A percentile compares a stretch with the other conserved stretches of the same genome.
These are phyloP conservation scores for Neoascochyta sp. DNA, from an alignment of 2,329 filamentous ascomycete genomes.

Conservation along the genomic window DNA sequence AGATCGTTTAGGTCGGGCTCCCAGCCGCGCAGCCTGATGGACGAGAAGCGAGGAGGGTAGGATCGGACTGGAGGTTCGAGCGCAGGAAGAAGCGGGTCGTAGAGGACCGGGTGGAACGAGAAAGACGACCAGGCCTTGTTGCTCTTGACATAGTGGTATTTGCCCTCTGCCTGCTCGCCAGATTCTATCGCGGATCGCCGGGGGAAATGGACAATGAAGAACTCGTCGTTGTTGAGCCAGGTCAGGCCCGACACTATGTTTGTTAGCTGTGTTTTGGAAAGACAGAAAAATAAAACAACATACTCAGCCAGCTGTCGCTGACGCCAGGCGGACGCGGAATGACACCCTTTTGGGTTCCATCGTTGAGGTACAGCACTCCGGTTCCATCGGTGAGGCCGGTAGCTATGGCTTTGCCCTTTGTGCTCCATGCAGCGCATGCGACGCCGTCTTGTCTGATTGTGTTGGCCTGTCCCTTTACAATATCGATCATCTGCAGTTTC, in stretches of 20 bases:
- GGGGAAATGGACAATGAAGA: conserved; percentile 66
- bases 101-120: conserved; percentile 68
- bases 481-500: conserved; percentile 77
- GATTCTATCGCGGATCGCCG: conserved; percentile 43
- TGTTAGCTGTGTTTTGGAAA: conserved; percentile 2
- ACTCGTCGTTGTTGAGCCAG: conserved; percentile 87
- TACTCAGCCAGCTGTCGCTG: conserved; percentile 63
- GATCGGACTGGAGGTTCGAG: conserved; percentile 54
- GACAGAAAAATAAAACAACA: conserved; percentile 23
- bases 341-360: conserved; percentile 70
- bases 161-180: conserved; percentile 54
- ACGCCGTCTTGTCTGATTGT: conserved; percentile 68
- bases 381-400: conserved; percentile 80
- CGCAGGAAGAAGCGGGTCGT: conserved; percentile 40
- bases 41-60: conserved; percentile 69
- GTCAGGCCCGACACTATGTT: conserved; percentile 67
- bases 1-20: conserved; percentile 76
- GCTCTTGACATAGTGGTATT: conserved; percentile 71
- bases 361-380: conserved; percentile 76
- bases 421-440: conserved; percentile 86
- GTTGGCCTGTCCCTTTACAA: conserved; percentile 55
- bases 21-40: conserved; percentile 74
- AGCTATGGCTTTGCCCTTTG: conserved; percentile 85
- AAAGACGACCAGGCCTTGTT: conserved; percentile 58
- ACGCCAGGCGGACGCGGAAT: conserved; percentile 74